phyloP scores from a whole-genome alignment of 2,329 filamentous ascomycete genomes.

The Penicillium sp. region DNA sequence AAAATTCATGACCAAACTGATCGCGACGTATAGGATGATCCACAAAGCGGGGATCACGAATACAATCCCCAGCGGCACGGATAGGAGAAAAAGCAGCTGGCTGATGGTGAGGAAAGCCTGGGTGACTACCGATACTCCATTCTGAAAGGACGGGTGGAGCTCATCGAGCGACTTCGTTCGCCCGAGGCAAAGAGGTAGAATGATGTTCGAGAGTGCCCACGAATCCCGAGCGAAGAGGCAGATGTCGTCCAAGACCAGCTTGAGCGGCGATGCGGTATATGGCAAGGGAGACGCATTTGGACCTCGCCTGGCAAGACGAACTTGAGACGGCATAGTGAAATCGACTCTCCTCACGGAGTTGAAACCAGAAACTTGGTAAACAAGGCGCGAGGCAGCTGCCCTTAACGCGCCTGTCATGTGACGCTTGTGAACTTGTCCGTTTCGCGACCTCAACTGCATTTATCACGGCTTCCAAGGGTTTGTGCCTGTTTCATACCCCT shows the following conservation, averaged over 20 bases:
- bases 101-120: constrained; percentile 59
- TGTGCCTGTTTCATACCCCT: neutral
- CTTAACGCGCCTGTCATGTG: constrained; percentile 13
- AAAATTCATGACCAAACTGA: constrained; percentile 30
- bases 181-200: constrained; percentile 57
- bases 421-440: neutral
- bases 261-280: constrained; percentile 41
- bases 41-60: constrained; percentile 45
- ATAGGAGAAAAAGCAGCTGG: constrained; percentile 62
- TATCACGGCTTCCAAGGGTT: neutral
- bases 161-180: constrained; percentile 61
- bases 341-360: neutral
- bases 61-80: constrained; percentile 51
- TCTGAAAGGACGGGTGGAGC: constrained; percentile 57
- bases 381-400: constrained; percentile 1
- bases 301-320: constrained; percentile 9
- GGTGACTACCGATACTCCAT: constrained; percentile 56
- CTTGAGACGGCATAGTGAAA: constrained; percentile 5
- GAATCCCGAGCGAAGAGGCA: constrained; percentile 34
- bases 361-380: neutral
- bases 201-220: constrained; percentile 54
- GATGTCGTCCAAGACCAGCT: constrained; percentile 42
- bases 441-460: neutral
- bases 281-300: constrained; percentile 28
- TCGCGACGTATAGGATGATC: constrained; percentile 28